Evolutionary conservation across 176 grass and related monocot genomes (phyloP).

Genomic region (Aegilops longissima): DNA sequence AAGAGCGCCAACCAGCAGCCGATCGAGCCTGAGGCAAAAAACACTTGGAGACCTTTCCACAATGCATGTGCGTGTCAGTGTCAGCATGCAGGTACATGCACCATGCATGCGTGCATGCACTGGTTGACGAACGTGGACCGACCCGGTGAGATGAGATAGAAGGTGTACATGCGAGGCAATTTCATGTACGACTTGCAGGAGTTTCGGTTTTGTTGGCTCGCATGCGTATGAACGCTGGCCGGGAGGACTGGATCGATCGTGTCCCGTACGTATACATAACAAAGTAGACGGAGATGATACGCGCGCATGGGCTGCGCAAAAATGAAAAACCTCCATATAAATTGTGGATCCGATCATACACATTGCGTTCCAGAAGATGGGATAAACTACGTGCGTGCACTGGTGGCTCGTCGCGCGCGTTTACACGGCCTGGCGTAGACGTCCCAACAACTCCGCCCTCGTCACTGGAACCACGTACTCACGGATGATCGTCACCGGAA

Average conservation of each 20-base stretch:
- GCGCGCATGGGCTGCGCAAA: background rate
- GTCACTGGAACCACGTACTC: background rate
- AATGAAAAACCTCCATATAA: background rate
- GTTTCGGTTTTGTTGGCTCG: background rate
- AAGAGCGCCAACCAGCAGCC: background rate
- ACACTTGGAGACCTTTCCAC: background rate
- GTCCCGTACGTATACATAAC: background rate
- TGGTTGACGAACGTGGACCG: background rate
- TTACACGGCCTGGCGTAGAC: conserved; percentile 16
- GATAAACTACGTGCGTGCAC: background rate
- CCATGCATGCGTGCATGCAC: background rate
- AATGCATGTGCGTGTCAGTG: background rate
- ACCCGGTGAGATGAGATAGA: too few relatives aligned
- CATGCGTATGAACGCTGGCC: background rate
- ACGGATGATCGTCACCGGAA: background rate
- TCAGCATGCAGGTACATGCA: background rate
- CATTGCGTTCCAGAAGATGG: background rate
- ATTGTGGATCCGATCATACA: background rate
- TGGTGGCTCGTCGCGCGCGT: background rate
- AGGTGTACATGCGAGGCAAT: conserved; percentile 19
- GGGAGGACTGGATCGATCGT: background rate
- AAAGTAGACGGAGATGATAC: background rate
- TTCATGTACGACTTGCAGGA: conserved; percentile 2
- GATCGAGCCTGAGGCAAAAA: background rate
- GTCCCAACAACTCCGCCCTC: conserved; percentile 22